A percentile compares a stretch with the other conserved stretches of the same genome.
Conservation (phyloP, 2,329 filamentous ascomycete genomes). For the Colletotrichum eremochloae region DNA sequence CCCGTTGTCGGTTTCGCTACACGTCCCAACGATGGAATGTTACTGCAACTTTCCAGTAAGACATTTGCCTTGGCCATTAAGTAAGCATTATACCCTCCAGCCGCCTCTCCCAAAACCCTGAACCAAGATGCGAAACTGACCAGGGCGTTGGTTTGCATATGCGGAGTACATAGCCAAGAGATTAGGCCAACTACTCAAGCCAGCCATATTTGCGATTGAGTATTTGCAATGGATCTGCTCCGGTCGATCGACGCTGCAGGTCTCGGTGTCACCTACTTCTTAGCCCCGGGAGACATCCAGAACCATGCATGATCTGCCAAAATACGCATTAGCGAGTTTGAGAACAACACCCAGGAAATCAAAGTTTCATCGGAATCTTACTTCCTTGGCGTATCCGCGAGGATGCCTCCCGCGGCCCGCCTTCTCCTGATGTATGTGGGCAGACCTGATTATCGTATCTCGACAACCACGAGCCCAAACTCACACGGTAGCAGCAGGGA, state of each 20-base stretch:
- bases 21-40: too few relatives aligned
- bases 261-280: background rate
- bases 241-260: background rate
- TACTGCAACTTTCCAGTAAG: too few relatives aligned
- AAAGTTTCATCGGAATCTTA: background rate
- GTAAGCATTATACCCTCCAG: too few relatives aligned
- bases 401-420: background rate
- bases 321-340: too few relatives aligned
- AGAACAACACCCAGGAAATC: background rate
- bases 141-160: background rate
- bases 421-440: background rate
- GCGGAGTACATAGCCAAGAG: background rate
- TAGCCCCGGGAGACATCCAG: background rate
- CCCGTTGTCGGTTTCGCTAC: too few relatives aligned
- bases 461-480: background rate
- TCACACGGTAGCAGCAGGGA: background rate
- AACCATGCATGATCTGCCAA: background rate
- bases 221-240: background rate
- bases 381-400: background rate
- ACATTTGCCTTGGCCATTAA: too few relatives aligned
- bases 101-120: too few relatives aligned
- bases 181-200: background rate
- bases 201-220: background rate
- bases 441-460: background rate
- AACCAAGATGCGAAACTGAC: too few relatives aligned